Evolutionary conservation across 306 rosid species (phyloP).

Genomic region (Cucurbita argyrosperma): DNA sequence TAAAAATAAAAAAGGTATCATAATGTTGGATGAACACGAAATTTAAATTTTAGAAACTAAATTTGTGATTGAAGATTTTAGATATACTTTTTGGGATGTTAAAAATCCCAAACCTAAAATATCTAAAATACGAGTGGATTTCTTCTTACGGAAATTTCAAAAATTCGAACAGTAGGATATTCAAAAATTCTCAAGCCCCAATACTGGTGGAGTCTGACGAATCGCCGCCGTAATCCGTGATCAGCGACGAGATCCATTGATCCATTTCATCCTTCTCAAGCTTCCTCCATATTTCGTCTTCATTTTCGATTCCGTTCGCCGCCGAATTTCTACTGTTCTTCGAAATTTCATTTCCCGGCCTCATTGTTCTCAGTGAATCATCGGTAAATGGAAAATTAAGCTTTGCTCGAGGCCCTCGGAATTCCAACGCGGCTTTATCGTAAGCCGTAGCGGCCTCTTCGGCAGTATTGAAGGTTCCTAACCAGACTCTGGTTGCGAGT

Average conservation of each 20-base stretch:
- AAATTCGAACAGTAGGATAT: no score
- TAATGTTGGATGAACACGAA: no score
- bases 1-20: no score
- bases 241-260: constrained; percentile 19
- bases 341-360: not conserved
- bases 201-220: constrained; percentile 34
- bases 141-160: not conserved
- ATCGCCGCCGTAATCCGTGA: constrained; percentile 31
- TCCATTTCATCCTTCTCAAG: constrained; percentile 31
- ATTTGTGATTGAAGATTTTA: not conserved
- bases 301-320: constrained; percentile 3
- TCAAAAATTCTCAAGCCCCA: not conserved
- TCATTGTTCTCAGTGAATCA: constrained; percentile 15
- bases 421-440: constrained; percentile 69
- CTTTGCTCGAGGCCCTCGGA: constrained; percentile 86
- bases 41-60: no score
- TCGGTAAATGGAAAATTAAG: constrained; percentile 71
- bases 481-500: constrained; percentile 59
- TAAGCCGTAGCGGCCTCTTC: constrained; percentile 90
- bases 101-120: not conserved
- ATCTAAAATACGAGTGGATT: not conserved
- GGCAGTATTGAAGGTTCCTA: constrained; percentile 59
- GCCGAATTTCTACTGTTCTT: not conserved
- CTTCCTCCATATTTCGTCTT: constrained; percentile 33
- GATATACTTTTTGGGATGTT: not conserved